Conservation (phyloP, 768 basidiomycete genomes). For the Boletellus ananas region DNA sequence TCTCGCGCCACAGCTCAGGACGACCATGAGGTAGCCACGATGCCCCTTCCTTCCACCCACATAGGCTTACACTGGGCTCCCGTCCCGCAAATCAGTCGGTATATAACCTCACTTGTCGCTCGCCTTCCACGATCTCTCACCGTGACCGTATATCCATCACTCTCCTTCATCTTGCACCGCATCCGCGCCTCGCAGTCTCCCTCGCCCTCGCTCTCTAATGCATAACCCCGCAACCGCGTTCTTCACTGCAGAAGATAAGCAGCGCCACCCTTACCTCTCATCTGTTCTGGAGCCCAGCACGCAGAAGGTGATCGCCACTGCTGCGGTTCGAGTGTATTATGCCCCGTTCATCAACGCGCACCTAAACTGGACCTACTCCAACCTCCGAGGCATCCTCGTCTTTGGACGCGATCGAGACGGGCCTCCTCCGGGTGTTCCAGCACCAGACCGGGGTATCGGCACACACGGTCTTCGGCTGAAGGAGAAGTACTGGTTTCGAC, state of each 20-base stretch:
- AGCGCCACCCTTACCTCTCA: conserved; percentile 36
- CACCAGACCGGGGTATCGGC: conserved; percentile 16
- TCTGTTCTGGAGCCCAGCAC: conserved; percentile 37
- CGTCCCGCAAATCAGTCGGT: conserved; percentile 26
- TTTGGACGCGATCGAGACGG: conserved; percentile 41
- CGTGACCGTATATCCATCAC: conserved; percentile 9
- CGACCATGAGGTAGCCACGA: conserved; percentile 35
- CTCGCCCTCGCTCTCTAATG: conserved; percentile 17
- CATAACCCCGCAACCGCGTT: conserved; percentile 30
- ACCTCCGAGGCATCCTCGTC: conserved; percentile 55
- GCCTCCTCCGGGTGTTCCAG: conserved; percentile 20
- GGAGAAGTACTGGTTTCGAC: conserved; percentile 58
- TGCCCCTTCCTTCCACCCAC: conserved; percentile 31
- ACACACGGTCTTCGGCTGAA: conserved; percentile 27
- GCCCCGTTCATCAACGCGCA: conserved; percentile 46
- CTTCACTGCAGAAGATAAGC: conserved; percentile 37
- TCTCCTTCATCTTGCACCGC: conserved; percentile 15
- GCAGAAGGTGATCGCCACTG: conserved; percentile 50
- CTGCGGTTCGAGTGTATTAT: conserved; percentile 59
- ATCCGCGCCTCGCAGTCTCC: conserved; percentile 3
- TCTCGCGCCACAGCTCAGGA: conserved; percentile 29
- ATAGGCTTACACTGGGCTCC: conserved; percentile 19
- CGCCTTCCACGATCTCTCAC: conserved; percentile 15
- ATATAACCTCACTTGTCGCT: conserved; percentile 28
- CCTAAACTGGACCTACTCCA: conserved; percentile 57